These are phyloP conservation scores for Austroboletus eburneus DNA, from an alignment of 768 basidiomycete genomes.

Conservation along the genomic window DNA sequence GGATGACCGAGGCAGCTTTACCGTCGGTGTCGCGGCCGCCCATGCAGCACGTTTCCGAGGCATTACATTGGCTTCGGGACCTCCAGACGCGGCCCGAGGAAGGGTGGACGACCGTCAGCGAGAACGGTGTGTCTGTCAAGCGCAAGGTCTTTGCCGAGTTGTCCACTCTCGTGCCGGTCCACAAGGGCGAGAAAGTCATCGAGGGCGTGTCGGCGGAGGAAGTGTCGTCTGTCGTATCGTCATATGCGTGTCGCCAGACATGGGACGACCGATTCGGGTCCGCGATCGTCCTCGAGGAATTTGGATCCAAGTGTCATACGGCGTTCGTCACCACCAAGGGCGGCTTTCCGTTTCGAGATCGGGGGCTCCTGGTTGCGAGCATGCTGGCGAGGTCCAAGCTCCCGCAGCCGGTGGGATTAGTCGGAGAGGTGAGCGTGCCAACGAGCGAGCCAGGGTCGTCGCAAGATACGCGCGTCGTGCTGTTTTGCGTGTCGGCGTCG, in stretches of 20 bases:
- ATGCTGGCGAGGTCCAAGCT: constrained; percentile 58
- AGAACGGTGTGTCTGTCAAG: constrained; percentile 73
- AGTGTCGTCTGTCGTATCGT: constrained; percentile 66
- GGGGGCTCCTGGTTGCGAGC: constrained; percentile 82
- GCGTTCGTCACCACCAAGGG: constrained; percentile 70
- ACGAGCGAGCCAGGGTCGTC: constrained; percentile 29
- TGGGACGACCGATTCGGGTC: constrained; percentile 89
- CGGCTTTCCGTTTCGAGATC: constrained; percentile 85
- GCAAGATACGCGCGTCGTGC: constrained; percentile 52
- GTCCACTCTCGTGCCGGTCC: constrained; percentile 77
- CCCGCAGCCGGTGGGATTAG: constrained; percentile 33
- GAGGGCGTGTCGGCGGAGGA: constrained; percentile 95
- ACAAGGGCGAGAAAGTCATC: constrained; percentile 86
- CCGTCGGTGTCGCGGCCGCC: constrained; percentile 61
- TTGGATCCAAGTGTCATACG: constrained; percentile 69
- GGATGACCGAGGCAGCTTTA: constrained; percentile 34
- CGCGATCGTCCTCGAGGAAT: constrained; percentile 67
- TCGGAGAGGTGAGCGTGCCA: constrained; percentile 36
- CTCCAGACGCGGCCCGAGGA: constrained; percentile 55
- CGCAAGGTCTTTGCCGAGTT: constrained; percentile 73
- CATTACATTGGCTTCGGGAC: constrained; percentile 73
- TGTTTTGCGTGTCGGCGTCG: constrained; percentile 82
- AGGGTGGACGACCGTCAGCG: constrained; percentile 75
- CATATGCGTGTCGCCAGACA: constrained; percentile 64
- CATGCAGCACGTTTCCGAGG: constrained; percentile 79